Evolutionary conservation across 257 asterid genomes (phyloP), one percentile per base, ranked within the genome.

Genomic region (Apocynum venetum): DNA sequence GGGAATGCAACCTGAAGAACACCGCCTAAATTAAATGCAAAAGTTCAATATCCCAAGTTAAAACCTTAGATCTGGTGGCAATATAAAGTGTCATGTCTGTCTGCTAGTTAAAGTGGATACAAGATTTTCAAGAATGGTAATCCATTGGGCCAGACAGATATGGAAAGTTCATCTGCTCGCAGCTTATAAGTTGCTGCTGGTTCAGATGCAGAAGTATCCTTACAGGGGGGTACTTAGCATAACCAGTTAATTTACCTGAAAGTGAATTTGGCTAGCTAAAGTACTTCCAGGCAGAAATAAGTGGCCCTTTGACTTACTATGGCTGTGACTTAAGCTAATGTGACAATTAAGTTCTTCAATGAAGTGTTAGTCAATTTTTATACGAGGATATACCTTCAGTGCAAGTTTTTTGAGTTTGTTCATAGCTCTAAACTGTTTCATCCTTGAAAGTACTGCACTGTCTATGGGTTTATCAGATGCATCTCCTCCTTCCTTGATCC

Each of bases 351-450:
- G 31, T 25, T 25, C 31, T 25, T 25, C 31, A 25, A 25, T 25
- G 31, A 25, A 25, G 31, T 25, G 31, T 25, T 25, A 25, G 31
- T 25, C 31, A 25, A 25, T 25, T 25, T 0, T 25, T 25, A 25
- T 25, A 25, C 31, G 31, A 25, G 31, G 31, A 25, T 25, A 46
- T 86, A 91, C 98, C 98, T 91, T 93, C 53, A 93, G 85, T 25
- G 98, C 98, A 14, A 93, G 91, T 81, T 93, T 91, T 75, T 93
- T 93, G 60, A 93, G 98, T 83, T 89, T 93, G 91, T 91, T 93
- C 98, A 93, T 93, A 20, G 98, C 98, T 84, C 96, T 83, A 91
- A 93, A 93, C 73, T 93, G 98, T 91, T 91, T 93, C 97, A 93
- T 91, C 83, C 98, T 89, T 3, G 97, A 83, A 31, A 93, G 92